Base-by-base conservation (phyloP, 1,139 yeast genomes). In the Meyerozyma elateridarum region DNA sequence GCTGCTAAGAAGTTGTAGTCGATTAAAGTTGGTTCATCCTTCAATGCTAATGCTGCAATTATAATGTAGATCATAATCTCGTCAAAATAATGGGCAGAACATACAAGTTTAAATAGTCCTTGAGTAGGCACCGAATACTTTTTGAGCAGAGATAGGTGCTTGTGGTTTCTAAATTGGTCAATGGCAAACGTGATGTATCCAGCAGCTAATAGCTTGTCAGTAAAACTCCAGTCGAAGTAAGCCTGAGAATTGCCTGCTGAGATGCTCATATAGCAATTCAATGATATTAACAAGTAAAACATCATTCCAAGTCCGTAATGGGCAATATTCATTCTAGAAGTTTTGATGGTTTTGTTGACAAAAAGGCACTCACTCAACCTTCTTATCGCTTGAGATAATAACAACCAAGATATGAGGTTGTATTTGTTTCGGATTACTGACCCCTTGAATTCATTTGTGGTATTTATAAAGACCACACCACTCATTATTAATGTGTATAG, bases 71-170 rank as follows among this genome's bases (percentile, higher is more conserved):
- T 71, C 18, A 73, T 36, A 2, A 85, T 59, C 50, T 89, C 97
- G 44, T 83, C 84, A 12, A 81, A 61, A 47, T 88, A 89, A 53
- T 89, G 96, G 0, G 96, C 89, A 46, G 88, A 80, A 8, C 82
- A 69, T 2, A 75, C 66, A 9, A 49, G 46, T 25, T 54, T 54
- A 52, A 85, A 81, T 30, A 77, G 48, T 2, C 79, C 68, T 25
- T 54, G 54, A 0, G 51, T 49, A 0, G 96, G 96, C 20, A 74
- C 49, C 0, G 79, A 62, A 54, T 89, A 89, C 53, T 88, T 88
- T 15, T 59, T 59, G 25, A 87, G 61, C 4, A 55, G 44, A 0
- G 93, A 70, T 36, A 89, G 63, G 40, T 79, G 73, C 4, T 39
- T 36, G 53, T 89, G 96, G 45, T 75, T 73, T 15, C 43, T 42